Conservation (phyloP, 805 yeast genomes). For the Sungouiella thailandica region DNA sequence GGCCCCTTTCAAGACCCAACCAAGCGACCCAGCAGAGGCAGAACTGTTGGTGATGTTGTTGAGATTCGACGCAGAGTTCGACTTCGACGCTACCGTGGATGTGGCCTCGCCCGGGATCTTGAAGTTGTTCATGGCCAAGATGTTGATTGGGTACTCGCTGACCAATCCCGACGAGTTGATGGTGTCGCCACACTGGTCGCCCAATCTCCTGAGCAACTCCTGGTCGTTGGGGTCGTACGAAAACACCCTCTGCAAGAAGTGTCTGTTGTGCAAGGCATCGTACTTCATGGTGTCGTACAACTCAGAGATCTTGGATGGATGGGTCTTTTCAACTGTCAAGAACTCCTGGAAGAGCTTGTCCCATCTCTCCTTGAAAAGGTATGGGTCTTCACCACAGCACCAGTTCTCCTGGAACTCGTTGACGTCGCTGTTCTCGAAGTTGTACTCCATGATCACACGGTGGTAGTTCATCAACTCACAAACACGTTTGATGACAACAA, state of each 20-base stretch:
- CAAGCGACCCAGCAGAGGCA: slow-evolving; percentile 60
- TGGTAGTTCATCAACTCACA: slow-evolving; percentile 95
- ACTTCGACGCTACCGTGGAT: slow-evolving; percentile 14
- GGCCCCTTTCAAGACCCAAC: slow-evolving; percentile 61
- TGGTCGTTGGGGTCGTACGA: slow-evolving; percentile 50
- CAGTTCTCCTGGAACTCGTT: slow-evolving; percentile 68
- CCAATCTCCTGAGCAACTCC: slow-evolving; percentile 27
- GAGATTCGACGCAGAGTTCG: slow-evolving; percentile 20
- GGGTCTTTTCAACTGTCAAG: slow-evolving; percentile 88
- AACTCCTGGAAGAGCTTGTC: slow-evolving; percentile 92
- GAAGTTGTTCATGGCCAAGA: slow-evolving; percentile 72
- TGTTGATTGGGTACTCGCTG: slow-evolving; percentile 67
- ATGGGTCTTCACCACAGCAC: slow-evolving; percentile 97
- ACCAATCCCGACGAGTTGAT: slow-evolving; percentile 52
- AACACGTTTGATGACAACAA: slow-evolving; percentile 86
- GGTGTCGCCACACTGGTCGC: slow-evolving; percentile 39
- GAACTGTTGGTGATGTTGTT: slow-evolving; percentile 17
- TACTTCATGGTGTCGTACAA: slow-evolving; percentile 97
- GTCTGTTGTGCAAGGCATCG: slow-evolving; percentile 93
- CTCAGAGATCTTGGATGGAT: slow-evolving; percentile 95
- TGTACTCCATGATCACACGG: slow-evolving; percentile 73
- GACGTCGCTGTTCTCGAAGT: slow-evolving; percentile 65
- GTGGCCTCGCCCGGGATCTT: slow-evolving; percentile 45
- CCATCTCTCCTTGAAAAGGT: slow-evolving; percentile 91
- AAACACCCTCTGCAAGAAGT: slow-evolving; percentile 79